Evolutionary conservation across 176 grass and related monocot species (phyloP).

Genomic region (Carex pumila): DNA sequence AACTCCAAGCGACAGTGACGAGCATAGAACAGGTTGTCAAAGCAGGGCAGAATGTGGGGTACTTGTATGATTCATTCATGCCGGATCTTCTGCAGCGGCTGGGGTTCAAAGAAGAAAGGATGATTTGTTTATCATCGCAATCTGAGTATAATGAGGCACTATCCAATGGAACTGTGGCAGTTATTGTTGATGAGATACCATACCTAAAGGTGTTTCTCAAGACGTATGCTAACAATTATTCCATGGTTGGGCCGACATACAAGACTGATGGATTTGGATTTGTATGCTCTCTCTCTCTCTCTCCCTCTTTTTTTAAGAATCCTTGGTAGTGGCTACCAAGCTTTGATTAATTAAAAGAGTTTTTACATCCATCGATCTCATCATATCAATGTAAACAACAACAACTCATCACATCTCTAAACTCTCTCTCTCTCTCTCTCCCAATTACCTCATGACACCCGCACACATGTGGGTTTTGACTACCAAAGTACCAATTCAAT

Average conservation of each 20-base stretch:
- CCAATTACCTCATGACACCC: background rate
- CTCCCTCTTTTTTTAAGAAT: background rate
- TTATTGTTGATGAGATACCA: constrained; percentile 84
- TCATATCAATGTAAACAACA: no score
- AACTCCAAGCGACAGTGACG: constrained; percentile 69
- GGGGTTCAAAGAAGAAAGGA: constrained; percentile 45
- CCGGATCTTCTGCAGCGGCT: constrained; percentile 46
- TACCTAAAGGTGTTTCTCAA: constrained; percentile 74
- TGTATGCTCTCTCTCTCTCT: constrained; percentile 35
- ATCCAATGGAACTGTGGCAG: constrained; percentile 54
- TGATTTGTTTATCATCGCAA: constrained; percentile 46
- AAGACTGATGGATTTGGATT: constrained; percentile 86
- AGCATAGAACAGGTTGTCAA: constrained; percentile 50
- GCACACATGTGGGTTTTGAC: background rate
- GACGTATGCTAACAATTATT: constrained; percentile 43
- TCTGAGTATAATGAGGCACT: constrained; percentile 51
- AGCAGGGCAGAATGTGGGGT: constrained; percentile 44
- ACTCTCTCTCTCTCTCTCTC: background rate
- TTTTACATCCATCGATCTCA: no score
- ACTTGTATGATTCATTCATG: constrained; percentile 71
- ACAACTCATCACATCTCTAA: no score
- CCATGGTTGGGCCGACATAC: constrained; percentile 62
- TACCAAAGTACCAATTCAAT: background rate
- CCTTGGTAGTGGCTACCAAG: no score
- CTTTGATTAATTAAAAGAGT: no score